Evolutionary conservation across 1,284 basidiomycete species (phyloP), one percentile per base, ranked within the genome.

Genomic region (Apiotrichum laibachii): DNA sequence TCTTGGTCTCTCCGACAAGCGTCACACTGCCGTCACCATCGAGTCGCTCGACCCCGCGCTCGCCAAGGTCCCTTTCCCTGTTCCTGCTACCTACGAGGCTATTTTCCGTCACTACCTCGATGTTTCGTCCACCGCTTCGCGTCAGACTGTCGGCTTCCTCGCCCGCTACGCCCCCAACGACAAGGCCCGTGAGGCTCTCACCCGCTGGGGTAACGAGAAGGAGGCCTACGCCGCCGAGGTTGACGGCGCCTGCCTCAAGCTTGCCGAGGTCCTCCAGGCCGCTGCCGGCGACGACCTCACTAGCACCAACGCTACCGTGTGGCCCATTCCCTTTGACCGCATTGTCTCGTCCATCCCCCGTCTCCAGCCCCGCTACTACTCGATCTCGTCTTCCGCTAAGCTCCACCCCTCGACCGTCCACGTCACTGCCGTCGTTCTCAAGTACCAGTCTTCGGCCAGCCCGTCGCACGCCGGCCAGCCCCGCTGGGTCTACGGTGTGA

Each of bases 21-120:
- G 86, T 72, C 85, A 92, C 71, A 83, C 84, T 35, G 86, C 92
- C 51, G 91, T 99, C 70, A 85, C 88, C 66, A 92, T 97, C 65
- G 92, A 94, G 75, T 96, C 93, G 31, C 86, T 99, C 60, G 96
- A 99, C 76, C 95, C 96, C 39, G 91, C 93, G 26, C 84, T 99
- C 21, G 96, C 96, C 61, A 99, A 99, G 80, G 94, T 98, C 62
- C 95, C 95, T 18, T 99, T 99, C 88, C 95, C 96, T 22, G 88
- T 90, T 31, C 95, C 95, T 2, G 95, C 94, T 1, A 98, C 95
- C 2, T 98, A 97, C 74, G 86, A 85, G 68, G 89, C 93, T 56
- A 90, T 98, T 65, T 87, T 98, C 70, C 88, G 94, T 52, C 90
- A 99, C 82, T 99, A 99, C 79, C 87, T 98, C 74, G 95, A 99